These are phyloP conservation scores for Yamadazyma atmosphaerica DNA, from an alignment of 1,139 yeast genomes.

Conservation along the genomic window DNA sequence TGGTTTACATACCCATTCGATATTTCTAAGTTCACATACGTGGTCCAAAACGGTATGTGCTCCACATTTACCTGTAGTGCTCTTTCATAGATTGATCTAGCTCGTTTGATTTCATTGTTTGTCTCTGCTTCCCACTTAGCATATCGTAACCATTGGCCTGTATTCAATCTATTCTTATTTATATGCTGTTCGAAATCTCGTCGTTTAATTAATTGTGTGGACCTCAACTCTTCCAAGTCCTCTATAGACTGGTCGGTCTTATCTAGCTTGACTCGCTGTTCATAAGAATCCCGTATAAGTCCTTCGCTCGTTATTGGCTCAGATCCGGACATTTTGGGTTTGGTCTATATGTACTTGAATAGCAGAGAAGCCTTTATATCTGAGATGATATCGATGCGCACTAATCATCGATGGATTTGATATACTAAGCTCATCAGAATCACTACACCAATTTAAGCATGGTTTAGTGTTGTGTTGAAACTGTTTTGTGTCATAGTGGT, in stretches of 20 bases:
- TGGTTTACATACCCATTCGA: constrained; percentile 75
- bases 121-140: constrained; percentile 87
- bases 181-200: constrained; percentile 84
- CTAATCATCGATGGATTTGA: too few relatives aligned
- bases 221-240: constrained; percentile 78
- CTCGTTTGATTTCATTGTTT: constrained; percentile 65
- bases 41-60: constrained; percentile 81
- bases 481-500: too few relatives aligned
- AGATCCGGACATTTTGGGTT: not conserved
- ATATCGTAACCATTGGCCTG: constrained; percentile 89
- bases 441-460: too few relatives aligned
- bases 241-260: constrained; percentile 56
- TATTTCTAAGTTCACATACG: constrained; percentile 79
- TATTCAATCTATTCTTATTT: constrained; percentile 75
- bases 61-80: constrained; percentile 77
- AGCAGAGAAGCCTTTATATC: too few relatives aligned
- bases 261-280: constrained; percentile 34
- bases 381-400: too few relatives aligned
- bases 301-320: constrained; percentile 37
- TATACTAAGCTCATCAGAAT: too few relatives aligned
- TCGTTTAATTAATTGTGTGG: constrained; percentile 73
- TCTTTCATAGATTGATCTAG: constrained; percentile 85
- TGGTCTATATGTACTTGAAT: too few relatives aligned
- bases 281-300: constrained; percentile 39
- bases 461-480: too few relatives aligned